Conservation (phyloP, 306 rosid species). For the Chamaecrista fasciculata region DNA sequence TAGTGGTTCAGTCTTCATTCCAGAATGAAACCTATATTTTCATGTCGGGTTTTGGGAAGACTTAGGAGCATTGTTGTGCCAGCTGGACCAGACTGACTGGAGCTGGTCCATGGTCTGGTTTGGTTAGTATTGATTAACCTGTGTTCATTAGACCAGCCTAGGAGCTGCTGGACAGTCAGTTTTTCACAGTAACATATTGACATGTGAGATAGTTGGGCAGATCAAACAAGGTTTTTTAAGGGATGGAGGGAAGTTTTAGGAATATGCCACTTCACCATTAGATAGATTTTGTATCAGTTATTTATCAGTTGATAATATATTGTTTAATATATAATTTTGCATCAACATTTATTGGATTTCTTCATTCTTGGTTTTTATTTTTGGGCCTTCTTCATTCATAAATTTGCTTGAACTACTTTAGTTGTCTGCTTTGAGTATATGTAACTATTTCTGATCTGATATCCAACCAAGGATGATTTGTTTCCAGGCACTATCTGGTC, state of each 20-base stretch:
- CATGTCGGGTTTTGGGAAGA: background rate
- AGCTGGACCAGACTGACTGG: no score
- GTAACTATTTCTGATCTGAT: background rate
- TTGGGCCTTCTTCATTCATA: background rate
- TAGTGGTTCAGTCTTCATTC: background rate
- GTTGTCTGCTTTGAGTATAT: background rate
- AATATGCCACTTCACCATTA: no score
- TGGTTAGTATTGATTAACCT: background rate
- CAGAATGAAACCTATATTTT: background rate
- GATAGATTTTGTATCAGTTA: no score
- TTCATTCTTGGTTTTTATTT: background rate
- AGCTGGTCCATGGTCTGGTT: no score
- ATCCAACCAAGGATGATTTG: conserved; percentile 1
- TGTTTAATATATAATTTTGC: background rate
- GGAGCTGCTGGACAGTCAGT: background rate
- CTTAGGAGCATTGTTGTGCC: background rate
- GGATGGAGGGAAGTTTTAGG: no score
- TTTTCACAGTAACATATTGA: background rate
- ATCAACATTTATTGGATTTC: background rate
- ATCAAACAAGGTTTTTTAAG: background rate
- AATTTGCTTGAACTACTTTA: background rate
- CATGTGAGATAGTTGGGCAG: background rate
- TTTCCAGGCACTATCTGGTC: conserved; percentile 87
- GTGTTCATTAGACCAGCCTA: background rate
- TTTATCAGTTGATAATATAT: background rate